Conservation (phyloP, 176 grass and related monocot genomes). For the sorghum (Sorghum bicolor) region DNA sequence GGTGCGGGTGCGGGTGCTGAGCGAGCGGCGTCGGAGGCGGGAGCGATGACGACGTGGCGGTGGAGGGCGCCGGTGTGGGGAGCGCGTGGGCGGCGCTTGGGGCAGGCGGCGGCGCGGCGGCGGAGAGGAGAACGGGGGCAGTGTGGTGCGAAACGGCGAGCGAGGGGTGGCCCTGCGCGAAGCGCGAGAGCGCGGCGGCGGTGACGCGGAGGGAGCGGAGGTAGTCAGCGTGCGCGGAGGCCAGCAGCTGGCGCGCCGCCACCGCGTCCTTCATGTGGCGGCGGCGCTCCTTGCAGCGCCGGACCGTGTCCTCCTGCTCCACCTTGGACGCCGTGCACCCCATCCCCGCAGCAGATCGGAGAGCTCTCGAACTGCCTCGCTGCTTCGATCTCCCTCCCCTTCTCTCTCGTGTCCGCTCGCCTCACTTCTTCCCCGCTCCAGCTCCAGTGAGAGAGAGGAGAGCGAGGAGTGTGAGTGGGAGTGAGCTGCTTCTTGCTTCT, state of each 20-base stretch:
- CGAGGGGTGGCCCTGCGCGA: conserved; percentile 73
- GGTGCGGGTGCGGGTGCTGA: conserved; percentile 27
- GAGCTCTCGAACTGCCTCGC: neutral
- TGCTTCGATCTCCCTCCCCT: neutral
- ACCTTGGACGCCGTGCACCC: conserved; percentile 86
- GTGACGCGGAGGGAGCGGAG: conserved; percentile 79
- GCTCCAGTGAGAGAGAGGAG: neutral
- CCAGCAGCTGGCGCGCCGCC: conserved; percentile 76
- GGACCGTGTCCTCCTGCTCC: conserved; percentile 95
- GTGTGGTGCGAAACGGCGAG: conserved; percentile 85
- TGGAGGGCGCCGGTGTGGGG: conserved; percentile 16
- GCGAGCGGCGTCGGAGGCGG: conserved; percentile 26
- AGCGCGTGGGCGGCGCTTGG: neutral
- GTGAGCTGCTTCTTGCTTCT: conserved; percentile 26
- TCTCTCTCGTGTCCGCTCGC: neutral
- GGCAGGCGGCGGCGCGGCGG: conserved; percentile 25
- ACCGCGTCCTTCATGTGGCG: conserved; percentile 86
- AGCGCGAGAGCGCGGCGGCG: conserved; percentile 71
- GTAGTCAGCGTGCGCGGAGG: conserved; percentile 89
- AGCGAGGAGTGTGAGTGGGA: conserved; percentile 2
- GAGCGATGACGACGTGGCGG: conserved; percentile 31
- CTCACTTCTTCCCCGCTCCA: conserved; percentile 28
- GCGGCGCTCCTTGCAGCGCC: conserved; percentile 97
- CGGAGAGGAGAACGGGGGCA: conserved; percentile 67
- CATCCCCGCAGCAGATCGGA: conserved; percentile 46